phyloP scores from a whole-genome alignment of 257 asterid genomes.

The Solanum sparsipilum region DNA sequence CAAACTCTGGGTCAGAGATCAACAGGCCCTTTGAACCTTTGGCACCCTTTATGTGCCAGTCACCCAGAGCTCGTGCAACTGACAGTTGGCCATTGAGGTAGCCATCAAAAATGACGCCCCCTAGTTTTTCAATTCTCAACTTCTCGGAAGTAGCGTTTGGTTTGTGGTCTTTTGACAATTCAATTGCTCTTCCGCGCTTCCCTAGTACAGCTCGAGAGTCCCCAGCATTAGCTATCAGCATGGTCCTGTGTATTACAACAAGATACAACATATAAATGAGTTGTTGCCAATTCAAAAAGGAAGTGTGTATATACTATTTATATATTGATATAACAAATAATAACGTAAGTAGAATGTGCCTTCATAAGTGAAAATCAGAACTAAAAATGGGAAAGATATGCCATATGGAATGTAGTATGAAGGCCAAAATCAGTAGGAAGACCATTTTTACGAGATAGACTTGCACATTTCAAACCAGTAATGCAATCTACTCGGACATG shows the following conservation, averaged over 20 bases:
- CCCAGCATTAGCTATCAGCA: slow-evolving; percentile 78
- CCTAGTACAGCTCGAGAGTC: slow-evolving; percentile 88
- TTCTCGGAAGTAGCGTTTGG: slow-evolving; percentile 66
- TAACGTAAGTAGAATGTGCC: not conserved
- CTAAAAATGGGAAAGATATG: not conserved
- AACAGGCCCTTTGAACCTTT: slow-evolving; percentile 56
- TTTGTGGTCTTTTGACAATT: slow-evolving; percentile 74
- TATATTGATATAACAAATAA: not conserved
- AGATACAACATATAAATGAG: not conserved
- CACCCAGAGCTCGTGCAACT: slow-evolving; percentile 83
- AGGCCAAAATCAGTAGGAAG: not conserved
- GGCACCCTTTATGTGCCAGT: slow-evolving; percentile 87
- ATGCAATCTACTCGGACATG: not conserved
- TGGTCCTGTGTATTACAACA: slow-evolving; percentile 28
- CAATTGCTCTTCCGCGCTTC: slow-evolving; percentile 72
- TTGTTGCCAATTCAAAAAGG: not conserved
- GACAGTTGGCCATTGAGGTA: slow-evolving; percentile 87
- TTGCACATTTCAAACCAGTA: not conserved
- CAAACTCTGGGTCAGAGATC: slow-evolving; percentile 73
- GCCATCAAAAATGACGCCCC: slow-evolving; percentile 73
- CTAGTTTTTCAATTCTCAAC: slow-evolving; percentile 62
- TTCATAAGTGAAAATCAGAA: not conserved
- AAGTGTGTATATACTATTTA: not conserved
- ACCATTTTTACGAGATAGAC: not conserved
- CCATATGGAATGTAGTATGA: not conserved